Percentiles rank a stretch among this genome's conserved stretches.
These are phyloP conservation scores for Diutina pseudorugosa DNA, from an alignment of 1,139 yeast genomes.

Conservation along the genomic window DNA sequence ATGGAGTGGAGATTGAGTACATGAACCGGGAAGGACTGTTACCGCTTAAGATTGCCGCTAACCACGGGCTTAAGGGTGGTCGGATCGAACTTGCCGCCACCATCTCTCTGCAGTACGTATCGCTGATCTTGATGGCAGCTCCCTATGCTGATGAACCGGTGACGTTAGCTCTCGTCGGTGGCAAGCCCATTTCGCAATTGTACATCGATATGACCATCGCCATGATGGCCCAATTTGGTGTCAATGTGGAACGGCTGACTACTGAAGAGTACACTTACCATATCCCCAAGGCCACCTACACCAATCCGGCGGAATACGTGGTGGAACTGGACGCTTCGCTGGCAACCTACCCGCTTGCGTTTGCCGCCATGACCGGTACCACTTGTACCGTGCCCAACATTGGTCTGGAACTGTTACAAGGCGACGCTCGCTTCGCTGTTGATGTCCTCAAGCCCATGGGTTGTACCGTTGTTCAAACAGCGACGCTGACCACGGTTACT, in stretches of 20 bases:
- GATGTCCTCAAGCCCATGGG: constrained; percentile 96
- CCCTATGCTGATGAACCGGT: constrained; percentile 89
- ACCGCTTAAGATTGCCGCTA: constrained; percentile 66
- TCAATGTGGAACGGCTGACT: constrained; percentile 57
- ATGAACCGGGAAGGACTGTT: constrained; percentile 70
- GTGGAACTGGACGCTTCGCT: constrained; percentile 98
- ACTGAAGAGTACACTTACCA: constrained; percentile 76
- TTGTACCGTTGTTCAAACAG: constrained; percentile 73
- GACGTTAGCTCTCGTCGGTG: constrained; percentile 81
- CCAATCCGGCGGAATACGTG: constrained; percentile 72
- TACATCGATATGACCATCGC: constrained; percentile 95
- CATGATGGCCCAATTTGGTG: constrained; percentile 89
- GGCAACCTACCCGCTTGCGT: constrained; percentile 94
- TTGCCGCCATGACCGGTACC: constrained; percentile 95
- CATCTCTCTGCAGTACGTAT: constrained; percentile 92
- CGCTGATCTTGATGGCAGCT: constrained; percentile 94
- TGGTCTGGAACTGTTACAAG: constrained; percentile 86
- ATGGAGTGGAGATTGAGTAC: constrained; percentile 68
- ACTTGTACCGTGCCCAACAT: constrained; percentile 89
- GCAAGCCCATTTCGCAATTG: constrained; percentile 91
- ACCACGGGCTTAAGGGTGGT: constrained; percentile 75
- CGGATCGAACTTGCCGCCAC: constrained; percentile 91
- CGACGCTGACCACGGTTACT: constrained; percentile 77
- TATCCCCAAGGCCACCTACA: constrained; percentile 75
- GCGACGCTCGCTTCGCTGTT: constrained; percentile 93